Evolutionary conservation across 164 flowering plant genomes (phyloP).

Genomic region (Pachysandra terminalis): DNA sequence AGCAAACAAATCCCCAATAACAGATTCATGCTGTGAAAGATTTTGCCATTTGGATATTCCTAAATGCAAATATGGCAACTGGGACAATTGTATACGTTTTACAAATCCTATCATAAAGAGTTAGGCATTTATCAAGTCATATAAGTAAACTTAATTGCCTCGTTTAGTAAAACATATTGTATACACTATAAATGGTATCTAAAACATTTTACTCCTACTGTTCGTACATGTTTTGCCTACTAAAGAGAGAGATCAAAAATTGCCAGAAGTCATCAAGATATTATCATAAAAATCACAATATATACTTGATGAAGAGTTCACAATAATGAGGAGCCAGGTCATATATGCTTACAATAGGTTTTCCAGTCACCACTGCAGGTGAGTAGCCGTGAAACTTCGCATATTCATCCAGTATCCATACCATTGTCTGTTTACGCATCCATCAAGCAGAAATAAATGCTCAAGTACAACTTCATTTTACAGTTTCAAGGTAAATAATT

Average conservation of each 20-base stretch:
- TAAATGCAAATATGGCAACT: background rate
- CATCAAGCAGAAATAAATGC: slow-evolving; percentile 8
- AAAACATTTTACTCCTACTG: background rate
- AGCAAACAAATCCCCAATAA: background rate
- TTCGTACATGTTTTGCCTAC: background rate
- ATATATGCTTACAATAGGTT: slow-evolving; percentile 59
- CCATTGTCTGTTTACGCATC: slow-evolving; percentile 38
- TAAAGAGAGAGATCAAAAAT: background rate
- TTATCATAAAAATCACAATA: background rate
- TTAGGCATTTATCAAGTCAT: too few species aligned
- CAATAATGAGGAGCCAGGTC: background rate
- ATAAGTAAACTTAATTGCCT: too few species aligned
- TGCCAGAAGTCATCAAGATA: background rate
- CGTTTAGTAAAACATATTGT: background rate
- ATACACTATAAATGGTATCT: background rate
- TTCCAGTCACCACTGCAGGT: slow-evolving; percentile 52
- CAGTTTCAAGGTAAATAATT: background rate
- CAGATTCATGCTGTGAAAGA: background rate
- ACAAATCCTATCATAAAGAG: background rate
- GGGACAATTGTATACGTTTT: background rate
- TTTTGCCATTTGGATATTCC: background rate
- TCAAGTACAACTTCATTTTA: background rate
- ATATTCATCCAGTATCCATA: slow-evolving; percentile 52
- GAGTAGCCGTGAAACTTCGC: slow-evolving; percentile 54
- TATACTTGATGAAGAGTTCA: background rate